Base-by-base conservation (phyloP, 2,329 filamentous ascomycete genomes). In the Aspergillus sp. region DNA sequence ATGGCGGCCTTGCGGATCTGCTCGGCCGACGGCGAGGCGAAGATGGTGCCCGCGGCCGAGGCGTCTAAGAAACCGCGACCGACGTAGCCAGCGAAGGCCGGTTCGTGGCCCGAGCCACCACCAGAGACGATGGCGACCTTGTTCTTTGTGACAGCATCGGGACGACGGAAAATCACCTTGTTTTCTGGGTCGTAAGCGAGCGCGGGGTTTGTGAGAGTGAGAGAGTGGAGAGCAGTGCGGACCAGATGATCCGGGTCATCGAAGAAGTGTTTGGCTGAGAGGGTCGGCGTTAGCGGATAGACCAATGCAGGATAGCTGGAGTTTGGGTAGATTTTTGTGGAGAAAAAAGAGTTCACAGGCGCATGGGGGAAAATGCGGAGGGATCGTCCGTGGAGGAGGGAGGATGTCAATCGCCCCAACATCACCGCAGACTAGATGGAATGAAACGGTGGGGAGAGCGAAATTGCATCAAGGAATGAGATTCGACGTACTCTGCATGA, bases 31-130 rank as follows among this genome's bases (percentile, higher is more conserved):
- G 90, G 90, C 16, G 86, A 89, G 5, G 90, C 90, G 67, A 95
- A 95, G 64, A 95, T 92, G 2, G 89, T 92, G 16, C 92, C 92
- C 1, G 91, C 88, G 1, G 96, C 90, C 1, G 89, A 88, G 45
- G 88, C 92, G 29, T 87, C 84, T 16, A 96, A 83, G 57, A 96
- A 77, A 45, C 91, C 92, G 9, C 81, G 79, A 20, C 92, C 92
- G 13, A 97, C 92, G 73, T 92, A 94, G 54, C 85, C 88, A 1
- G 87, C 85, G 69, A 96, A 96, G 54, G 87, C 89, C 20, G 92
- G 92, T 69, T 97, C 92, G 68, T 97, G 92, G 61, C 92, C 92
- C 17, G 87, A 89, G 50, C 93, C 93, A 59, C 93, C 93, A 58
- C 93, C 93, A 2, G 89, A 92, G 61, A 97, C 80, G 65, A 97